Base-by-base conservation (phyloP, 345 rosid genomes). In the Physaria fendleri region DNA sequence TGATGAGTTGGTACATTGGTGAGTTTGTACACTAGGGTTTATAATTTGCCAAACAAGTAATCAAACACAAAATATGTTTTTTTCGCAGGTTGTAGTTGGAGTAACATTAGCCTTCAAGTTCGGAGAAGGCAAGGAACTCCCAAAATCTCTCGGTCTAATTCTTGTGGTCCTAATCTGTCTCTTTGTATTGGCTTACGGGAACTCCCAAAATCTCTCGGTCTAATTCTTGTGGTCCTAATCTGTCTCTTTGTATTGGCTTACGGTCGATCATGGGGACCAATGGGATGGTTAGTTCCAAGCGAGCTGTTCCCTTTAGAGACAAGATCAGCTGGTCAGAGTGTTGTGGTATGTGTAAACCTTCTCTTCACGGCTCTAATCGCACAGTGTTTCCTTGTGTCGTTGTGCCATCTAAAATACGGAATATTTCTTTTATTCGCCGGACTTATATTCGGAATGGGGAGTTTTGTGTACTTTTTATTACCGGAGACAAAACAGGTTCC, bases 241-340 rank as follows among this genome's bases (percentile, higher is more conserved):
- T 85, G 78, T 80, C 54, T 85, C 4, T 90, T 90, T 61, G 92
- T 85, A 11, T 56, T 87, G 35, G 91, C 96, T 0, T 87, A 85
- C 7, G 98, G 96, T 5, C 79, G 96, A 64, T 91, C 96, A 0
- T 91, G 98, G 96, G 98, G 98, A 2, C 98, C 96, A 13, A 77
- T 90, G n/a, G 96, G 96, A 5, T 90, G 96, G 97, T 69, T 90
- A 15, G 96, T 87, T 22, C 97, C 96, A 2, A 87, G 97, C 34
- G 97, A 90, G 78, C 39, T 90, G 15, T 90, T 91, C 49, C 96
- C 95, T 0, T 46, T 87, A 70, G 96, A 90, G 77, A 90, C 94
- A 1, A 73, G 97, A 44, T 90, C 97, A 17, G 97, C 97, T 1
- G 96, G 97, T 10, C 97, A 85, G 73, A 90, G 94, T 42, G 47